Base-by-base conservation (phyloP, 169 alveolate genomes). In the Neospora caninum region DNA sequence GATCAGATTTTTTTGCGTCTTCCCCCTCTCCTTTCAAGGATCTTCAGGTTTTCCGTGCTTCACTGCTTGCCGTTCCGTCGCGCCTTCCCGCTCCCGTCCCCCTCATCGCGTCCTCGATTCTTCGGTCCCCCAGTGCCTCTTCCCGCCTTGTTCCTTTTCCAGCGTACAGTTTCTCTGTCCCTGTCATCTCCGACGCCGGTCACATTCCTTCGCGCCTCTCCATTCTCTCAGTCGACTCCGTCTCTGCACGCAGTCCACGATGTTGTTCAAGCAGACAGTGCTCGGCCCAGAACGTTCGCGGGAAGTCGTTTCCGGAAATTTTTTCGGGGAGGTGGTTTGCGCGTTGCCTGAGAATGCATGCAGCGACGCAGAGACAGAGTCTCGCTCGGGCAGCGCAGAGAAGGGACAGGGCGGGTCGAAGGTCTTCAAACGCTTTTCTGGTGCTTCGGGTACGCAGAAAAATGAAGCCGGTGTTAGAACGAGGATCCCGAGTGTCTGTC, bases 211-310 rank as follows among this genome's bases (percentile, higher is more conserved):
- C 58, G 58, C 16, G 58, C 58, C 16, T 49, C 6, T 13, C 58
- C 58, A 49, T 49, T 49, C 58, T 49, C 78, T n/a, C 36, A 64
- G 13, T 64, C 78, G 29, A 25, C 25, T 64, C 36, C 78, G 7
- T 27, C 78, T 0, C 9, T 29, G 2, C 36, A 22, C 20, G 89
- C 41, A 69, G 69, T 41, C 20, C 70, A 41, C 34, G 67, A 82
- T 82, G 89, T 31, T 82, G 67, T 82, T 29, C 69, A 82, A 41
- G 25, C 89, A 82, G 67, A 82, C 89, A 7, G 69, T 82, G 6
- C 49, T 82, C 58, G 54, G 31, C 1, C 89, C 89, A 29, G 89
- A 82, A 38, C 89, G 89, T 10, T 41, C 69, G 38, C 89, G 67
- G n/a, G 70, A 43, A 36, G 70, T 41, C n/a, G 67, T 82, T 27